A percentile compares a stretch with the other conserved stretches of the same genome.
These are phyloP conservation scores for Lipomyces yamadae DNA, from an alignment of 805 yeast genomes.

Conservation along the genomic window DNA sequence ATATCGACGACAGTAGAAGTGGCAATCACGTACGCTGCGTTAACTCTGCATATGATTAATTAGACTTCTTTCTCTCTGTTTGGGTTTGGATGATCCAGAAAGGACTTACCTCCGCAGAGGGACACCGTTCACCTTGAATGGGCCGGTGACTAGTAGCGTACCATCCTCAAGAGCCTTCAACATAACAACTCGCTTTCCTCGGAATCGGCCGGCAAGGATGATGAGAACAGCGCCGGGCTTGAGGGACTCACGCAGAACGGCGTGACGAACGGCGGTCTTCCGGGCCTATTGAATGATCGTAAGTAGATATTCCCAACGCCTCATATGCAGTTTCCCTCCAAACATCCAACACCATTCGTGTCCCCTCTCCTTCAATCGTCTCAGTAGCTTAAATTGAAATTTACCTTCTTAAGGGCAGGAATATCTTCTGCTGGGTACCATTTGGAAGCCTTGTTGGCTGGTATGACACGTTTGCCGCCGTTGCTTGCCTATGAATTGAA, in stretches of 20 bases:
- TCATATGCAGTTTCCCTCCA: not conserved
- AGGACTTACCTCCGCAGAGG: conserved; percentile 81
- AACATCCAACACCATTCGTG: not conserved
- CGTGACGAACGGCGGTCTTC: conserved; percentile 89
- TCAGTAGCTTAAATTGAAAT: not conserved
- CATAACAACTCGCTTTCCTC: conserved; percentile 99
- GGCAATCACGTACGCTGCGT: conserved; percentile 98
- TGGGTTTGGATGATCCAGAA: not conserved
- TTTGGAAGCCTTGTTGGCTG: conserved; percentile 68
- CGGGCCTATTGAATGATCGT: conserved; percentile 53
- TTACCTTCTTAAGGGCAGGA: conserved; percentile 74
- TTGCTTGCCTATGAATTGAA: conserved; percentile 43
- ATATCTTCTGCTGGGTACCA: conserved; percentile 94
- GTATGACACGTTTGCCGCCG: conserved; percentile 46
- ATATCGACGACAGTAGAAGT: conserved; percentile 91
- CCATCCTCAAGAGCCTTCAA: conserved; percentile 96
- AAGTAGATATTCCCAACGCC: not conserved
- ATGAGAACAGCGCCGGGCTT: conserved; percentile 98
- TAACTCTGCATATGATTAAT: conserved; percentile 53
- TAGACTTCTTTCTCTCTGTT: not conserved
- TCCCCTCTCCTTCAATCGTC: not conserved
- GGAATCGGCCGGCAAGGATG: conserved; percentile 98
- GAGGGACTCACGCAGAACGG: conserved; percentile 91
- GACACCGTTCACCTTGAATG: conserved; percentile 99
- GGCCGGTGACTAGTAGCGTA: conserved; percentile 96